A percentile compares a stretch with the other conserved stretches of the same genome.
Evolutionary conservation across 129 eudicot genomes (phyloP).

Genomic region (Tagetes patula): DNA sequence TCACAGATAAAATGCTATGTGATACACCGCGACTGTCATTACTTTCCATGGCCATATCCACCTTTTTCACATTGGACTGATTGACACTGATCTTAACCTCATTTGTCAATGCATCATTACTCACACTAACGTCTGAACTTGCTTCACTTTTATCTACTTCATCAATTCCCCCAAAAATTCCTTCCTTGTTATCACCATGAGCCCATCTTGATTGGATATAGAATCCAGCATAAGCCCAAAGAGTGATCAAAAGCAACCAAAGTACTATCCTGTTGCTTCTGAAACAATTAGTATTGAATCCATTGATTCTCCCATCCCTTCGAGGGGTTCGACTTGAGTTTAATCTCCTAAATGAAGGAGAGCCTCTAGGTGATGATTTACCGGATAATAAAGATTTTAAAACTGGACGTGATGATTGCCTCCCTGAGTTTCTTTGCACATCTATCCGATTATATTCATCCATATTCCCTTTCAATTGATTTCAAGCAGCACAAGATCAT

Average conservation of each 20-base stretch:
- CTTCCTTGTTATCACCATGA: slow-evolving; percentile 86
- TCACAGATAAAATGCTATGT: slow-evolving; percentile 30
- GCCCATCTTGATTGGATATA: slow-evolving; percentile 95
- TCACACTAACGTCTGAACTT: slow-evolving; percentile 50
- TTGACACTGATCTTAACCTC: slow-evolving; percentile 24
- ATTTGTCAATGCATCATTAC: slow-evolving; percentile 33
- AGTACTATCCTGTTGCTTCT: slow-evolving; percentile 70
- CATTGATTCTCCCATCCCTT: slow-evolving; percentile 53
- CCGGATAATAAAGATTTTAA: slow-evolving; percentile 78
- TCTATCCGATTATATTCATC: slow-evolving; percentile 55
- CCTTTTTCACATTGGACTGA: slow-evolving; percentile 35
- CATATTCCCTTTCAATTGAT: slow-evolving; percentile 38
- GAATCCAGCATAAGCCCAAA: slow-evolving; percentile 95
- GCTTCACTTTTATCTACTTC: slow-evolving; percentile 31
- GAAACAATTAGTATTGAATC: slow-evolving; percentile 48
- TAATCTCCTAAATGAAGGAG: slow-evolving; percentile 76
- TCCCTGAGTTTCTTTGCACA: slow-evolving; percentile 43
- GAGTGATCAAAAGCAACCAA: slow-evolving; percentile 94
- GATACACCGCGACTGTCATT: slow-evolving; percentile 35
- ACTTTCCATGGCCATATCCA: slow-evolving; percentile 33
- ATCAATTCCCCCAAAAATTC: slow-evolving; percentile 60
- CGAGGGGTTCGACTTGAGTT: slow-evolving; percentile 75
- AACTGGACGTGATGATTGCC: slow-evolving; percentile 43
- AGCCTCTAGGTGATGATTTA: slow-evolving; percentile 67
- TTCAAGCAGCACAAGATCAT: slow-evolving; percentile 19